Evolutionary conservation across 805 yeast genomes (phyloP).

Genomic region (Candida ipomoeae): DNA sequence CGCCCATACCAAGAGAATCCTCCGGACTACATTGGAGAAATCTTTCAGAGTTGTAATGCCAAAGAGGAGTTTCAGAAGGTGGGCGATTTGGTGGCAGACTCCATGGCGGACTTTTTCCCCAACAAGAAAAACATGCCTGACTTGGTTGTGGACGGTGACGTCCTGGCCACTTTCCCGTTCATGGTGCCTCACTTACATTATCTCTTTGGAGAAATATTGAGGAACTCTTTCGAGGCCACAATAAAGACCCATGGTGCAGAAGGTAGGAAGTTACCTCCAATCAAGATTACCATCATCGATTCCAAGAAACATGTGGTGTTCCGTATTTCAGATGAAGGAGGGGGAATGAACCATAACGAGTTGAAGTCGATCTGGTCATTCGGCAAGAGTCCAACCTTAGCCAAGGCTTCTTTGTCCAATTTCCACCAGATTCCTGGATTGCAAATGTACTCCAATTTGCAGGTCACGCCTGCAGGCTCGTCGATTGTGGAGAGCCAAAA

Average conservation of each 20-base stretch:
- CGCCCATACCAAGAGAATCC: constrained; percentile 48
- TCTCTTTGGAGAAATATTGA: constrained; percentile 77
- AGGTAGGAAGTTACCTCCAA: constrained; percentile 55
- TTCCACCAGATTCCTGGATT: constrained; percentile 70
- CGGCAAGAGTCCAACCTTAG: constrained; percentile 62
- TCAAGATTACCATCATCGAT: constrained; percentile 69
- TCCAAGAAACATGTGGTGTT: constrained; percentile 65
- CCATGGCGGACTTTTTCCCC: constrained; percentile 53
- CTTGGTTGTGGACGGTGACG: constrained; percentile 69
- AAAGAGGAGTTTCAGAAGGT: constrained; percentile 59
- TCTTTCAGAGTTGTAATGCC: constrained; percentile 76
- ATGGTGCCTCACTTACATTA: constrained; percentile 84
- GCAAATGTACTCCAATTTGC: constrained; percentile 38
- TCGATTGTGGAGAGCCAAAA: constrained; percentile 27
- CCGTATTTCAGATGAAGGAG: constrained; percentile 85
- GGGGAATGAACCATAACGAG: constrained; percentile 66
- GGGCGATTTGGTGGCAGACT: constrained; percentile 44
- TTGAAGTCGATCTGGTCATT: constrained; percentile 79
- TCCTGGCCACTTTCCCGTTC: constrained; percentile 68
- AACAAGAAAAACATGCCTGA: constrained; percentile 60
- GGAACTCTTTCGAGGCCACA: constrained; percentile 84
- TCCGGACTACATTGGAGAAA: constrained; percentile 65
- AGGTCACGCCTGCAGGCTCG: constrained; percentile 39
- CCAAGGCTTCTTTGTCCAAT: constrained; percentile 55
- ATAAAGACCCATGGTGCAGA: constrained; percentile 38